phyloP scores from a whole-genome alignment of 108 stramenopile species.

The Nitzschia sp. region DNA sequence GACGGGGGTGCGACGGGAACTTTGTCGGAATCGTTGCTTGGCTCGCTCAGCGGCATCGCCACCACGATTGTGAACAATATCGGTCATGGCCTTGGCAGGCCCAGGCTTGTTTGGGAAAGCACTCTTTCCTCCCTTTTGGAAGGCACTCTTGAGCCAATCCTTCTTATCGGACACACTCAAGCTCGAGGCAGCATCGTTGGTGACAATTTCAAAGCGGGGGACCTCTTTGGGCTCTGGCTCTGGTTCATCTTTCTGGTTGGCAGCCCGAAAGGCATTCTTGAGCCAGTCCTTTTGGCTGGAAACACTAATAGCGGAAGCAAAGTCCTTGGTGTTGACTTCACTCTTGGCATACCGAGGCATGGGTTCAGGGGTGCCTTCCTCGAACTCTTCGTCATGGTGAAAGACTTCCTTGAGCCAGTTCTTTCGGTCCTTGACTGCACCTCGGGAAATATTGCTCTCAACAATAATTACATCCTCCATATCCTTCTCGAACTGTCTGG shows the following conservation, averaged over 20 bases:
- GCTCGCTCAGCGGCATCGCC: slow-evolving; percentile 36
- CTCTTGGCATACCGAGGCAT: slow-evolving; percentile 31
- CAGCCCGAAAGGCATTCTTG: slow-evolving; percentile 60
- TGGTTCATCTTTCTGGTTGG: neutral
- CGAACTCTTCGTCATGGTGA: slow-evolving; percentile 10
- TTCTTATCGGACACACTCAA: slow-evolving; percentile 69
- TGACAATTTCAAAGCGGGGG: slow-evolving; percentile 22
- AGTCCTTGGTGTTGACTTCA: slow-evolving; percentile 18
- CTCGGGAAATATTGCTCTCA: slow-evolving; percentile 36
- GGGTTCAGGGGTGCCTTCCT: slow-evolving; percentile 6
- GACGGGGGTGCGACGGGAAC: slow-evolving; percentile 25
- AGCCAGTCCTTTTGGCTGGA: slow-evolving; percentile 72
- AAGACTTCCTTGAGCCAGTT: slow-evolving; percentile 38
- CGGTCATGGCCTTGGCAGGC: slow-evolving; percentile 25
- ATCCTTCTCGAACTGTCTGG: slow-evolving; percentile 68
- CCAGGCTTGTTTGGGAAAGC: neutral
- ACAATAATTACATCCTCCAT: slow-evolving; percentile 40
- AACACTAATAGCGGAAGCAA: slow-evolving; percentile 38
- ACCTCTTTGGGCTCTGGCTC: neutral
- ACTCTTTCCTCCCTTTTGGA: slow-evolving; percentile 39
- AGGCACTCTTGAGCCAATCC: slow-evolving; percentile 65
- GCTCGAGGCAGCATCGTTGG: slow-evolving; percentile 33
- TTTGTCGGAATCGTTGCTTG: slow-evolving; percentile 29
- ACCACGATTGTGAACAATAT: slow-evolving; percentile 32
- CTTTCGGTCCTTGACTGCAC: slow-evolving; percentile 35